Percentiles rank a stretch among this genome's conserved stretches.
Conservation (phyloP, 2,329 filamentous ascomycete genomes). For the Annulohypoxylon truncatum region DNA sequence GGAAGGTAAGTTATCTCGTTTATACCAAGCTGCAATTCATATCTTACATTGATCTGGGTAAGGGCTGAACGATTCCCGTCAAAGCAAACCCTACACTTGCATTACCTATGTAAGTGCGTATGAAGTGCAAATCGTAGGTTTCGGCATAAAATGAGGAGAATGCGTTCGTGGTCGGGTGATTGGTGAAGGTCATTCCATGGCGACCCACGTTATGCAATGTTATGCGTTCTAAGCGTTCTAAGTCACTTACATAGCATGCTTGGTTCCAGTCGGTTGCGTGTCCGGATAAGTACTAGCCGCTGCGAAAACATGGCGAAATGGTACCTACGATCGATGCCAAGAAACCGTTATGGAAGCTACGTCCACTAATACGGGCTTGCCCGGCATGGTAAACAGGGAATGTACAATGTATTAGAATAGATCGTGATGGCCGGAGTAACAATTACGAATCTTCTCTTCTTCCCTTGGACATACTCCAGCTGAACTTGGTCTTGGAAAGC, state of each 20-base stretch:
- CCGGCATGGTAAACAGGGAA: conserved; percentile 34
- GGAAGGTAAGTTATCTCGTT: neutral
- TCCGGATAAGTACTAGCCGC: conserved; percentile 2
- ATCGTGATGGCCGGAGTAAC: conserved; percentile 1
- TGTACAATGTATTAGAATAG: neutral
- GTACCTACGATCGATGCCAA: conserved; percentile 19
- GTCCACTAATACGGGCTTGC: conserved; percentile 27
- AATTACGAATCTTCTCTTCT: conserved; percentile 11
- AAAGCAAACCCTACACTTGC: conserved; percentile 5
- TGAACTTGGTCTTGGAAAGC: conserved; percentile 7
- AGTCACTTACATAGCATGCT: neutral
- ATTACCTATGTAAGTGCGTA: conserved; percentile 3
- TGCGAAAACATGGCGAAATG: conserved; percentile 12
- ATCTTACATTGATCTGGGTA: neutral
- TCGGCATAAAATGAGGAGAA: neutral
- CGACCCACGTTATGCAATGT: conserved; percentile 14
- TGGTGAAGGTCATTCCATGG: conserved; percentile 18
- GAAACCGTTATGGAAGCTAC: conserved; percentile 21
- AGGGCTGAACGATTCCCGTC: neutral
- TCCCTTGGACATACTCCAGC: conserved; percentile 5
- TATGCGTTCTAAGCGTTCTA: conserved; percentile 8
- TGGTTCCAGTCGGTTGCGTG: neutral
- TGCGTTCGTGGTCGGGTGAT: conserved; percentile 18
- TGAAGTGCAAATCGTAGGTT: neutral
- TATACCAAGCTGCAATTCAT: neutral